These are phyloP conservation scores for Amylostereum areolatum DNA, from an alignment of 1,284 basidiomycete genomes.

Conservation along the genomic window DNA sequence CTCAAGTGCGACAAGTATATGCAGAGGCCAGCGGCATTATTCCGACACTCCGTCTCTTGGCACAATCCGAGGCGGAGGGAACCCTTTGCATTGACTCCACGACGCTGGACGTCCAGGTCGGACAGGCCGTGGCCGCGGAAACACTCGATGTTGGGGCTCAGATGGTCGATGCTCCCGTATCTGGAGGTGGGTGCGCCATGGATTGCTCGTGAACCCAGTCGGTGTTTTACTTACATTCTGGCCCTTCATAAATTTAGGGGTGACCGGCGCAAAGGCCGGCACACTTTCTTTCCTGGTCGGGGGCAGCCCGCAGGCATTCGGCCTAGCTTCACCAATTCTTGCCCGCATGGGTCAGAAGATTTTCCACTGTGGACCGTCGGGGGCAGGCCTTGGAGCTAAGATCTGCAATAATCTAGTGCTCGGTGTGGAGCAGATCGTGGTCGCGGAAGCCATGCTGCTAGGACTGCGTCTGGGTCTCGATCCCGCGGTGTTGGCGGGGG, in stretches of 20 bases:
- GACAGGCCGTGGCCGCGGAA: conserved; percentile 54
- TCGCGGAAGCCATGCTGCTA: conserved; percentile 82
- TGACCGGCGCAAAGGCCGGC: conserved; percentile 78
- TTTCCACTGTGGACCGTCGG: conserved; percentile 82
- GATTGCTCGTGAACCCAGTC: not conserved
- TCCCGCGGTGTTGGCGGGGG: conserved; percentile 66
- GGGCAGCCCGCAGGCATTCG: conserved; percentile 57
- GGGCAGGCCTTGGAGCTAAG: conserved; percentile 82
- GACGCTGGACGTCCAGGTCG: conserved; percentile 75
- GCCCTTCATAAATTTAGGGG: conserved; percentile 38
- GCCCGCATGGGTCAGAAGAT: conserved; percentile 77
- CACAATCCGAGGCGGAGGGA: conserved; percentile 29
- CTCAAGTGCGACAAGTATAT: conserved; percentile 75
- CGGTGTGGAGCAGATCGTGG: conserved; percentile 73
- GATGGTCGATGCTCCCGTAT: conserved; percentile 90
- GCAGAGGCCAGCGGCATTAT: conserved; percentile 51
- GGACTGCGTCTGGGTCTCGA: conserved; percentile 75
- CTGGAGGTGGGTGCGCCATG: conserved; percentile 56
- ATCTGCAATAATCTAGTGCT: conserved; percentile 84
- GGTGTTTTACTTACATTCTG: not conserved
- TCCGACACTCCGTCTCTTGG: conserved; percentile 42
- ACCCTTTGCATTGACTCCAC: conserved; percentile 85
- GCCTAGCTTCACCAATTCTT: conserved; percentile 54
- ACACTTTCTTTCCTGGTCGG: conserved; percentile 90
- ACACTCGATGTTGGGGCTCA: conserved; percentile 55